Evolutionary conservation across 2,329 filamentous ascomycete genomes (phyloP).

Genomic region (Aspergillus persii): DNA sequence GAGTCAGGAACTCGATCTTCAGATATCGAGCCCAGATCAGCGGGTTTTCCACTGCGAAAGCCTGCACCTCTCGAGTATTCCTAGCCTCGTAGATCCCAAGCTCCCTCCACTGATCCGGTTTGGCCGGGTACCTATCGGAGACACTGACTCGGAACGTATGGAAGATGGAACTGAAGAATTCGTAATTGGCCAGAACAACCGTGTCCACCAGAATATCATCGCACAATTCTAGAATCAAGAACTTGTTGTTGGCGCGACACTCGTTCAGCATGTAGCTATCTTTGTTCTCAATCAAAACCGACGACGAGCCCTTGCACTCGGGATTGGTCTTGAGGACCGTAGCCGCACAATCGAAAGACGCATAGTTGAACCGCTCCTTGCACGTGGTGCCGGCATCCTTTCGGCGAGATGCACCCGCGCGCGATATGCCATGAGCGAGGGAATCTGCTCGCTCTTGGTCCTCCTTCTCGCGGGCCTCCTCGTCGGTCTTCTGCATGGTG

Average conservation of each 20-base stretch:
- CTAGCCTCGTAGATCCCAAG: slow-evolving; percentile 85
- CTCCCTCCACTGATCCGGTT: slow-evolving; percentile 85
- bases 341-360: slow-evolving; percentile 94
- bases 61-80: slow-evolving; percentile 90
- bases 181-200: slow-evolving; percentile 94
- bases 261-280: slow-evolving; percentile 97
- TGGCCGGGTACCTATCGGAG: slow-evolving; percentile 91
- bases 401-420: slow-evolving; percentile 62
- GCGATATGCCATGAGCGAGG: slow-evolving; percentile 45
- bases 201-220: slow-evolving; percentile 87
- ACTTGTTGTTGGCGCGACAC: slow-evolving; percentile 84
- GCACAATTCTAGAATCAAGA: slow-evolving; percentile 89
- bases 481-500: slow-evolving; percentile 18
- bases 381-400: slow-evolving; percentile 97
- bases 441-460: slow-evolving; percentile 23
- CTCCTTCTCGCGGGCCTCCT: slow-evolving; percentile 26
- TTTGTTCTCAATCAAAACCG: slow-evolving; percentile 92
- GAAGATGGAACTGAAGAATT: slow-evolving; percentile 98
- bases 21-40: slow-evolving; percentile 95
- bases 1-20: slow-evolving; percentile 83
- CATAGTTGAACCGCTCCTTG: slow-evolving; percentile 96
- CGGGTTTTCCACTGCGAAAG: slow-evolving; percentile 90
- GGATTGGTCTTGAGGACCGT: slow-evolving; percentile 87
- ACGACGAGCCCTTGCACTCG: slow-evolving; percentile 81
- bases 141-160: slow-evolving; percentile 87